phyloP scores from a whole-genome alignment of 1,284 basidiomycete species.

The Cryptococcus depauperatus region DNA sequence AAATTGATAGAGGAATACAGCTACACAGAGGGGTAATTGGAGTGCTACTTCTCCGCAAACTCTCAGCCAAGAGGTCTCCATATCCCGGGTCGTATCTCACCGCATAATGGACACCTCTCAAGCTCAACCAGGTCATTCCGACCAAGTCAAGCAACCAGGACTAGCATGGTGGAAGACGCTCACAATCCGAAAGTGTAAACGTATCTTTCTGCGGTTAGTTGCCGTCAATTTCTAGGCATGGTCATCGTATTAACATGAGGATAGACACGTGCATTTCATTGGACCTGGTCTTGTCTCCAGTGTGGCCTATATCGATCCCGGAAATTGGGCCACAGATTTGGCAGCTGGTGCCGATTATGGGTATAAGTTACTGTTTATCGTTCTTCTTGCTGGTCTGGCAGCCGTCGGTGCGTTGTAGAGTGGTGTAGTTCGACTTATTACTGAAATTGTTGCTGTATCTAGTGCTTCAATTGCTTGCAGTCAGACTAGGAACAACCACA shows the following conservation, averaged over 20 bases:
- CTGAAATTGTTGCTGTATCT: background rate
- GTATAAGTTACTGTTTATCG: slow-evolving; percentile 77
- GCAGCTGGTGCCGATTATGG: slow-evolving; percentile 60
- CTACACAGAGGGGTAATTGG: too few species aligned
- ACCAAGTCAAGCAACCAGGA: background rate
- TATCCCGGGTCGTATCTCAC: too few species aligned
- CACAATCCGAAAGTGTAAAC: slow-evolving; percentile 3
- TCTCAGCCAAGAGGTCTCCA: too few species aligned
- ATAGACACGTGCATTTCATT: slow-evolving; percentile 42
- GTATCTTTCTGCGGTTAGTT: slow-evolving; percentile 7
- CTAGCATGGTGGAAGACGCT: background rate
- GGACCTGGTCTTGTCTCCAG: slow-evolving; percentile 45
- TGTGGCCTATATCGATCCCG: slow-evolving; percentile 45
- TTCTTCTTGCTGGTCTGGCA: slow-evolving; percentile 73
- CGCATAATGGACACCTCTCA: too few species aligned
- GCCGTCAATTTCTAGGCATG: slow-evolving; percentile 1
- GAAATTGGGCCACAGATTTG: slow-evolving; percentile 36
- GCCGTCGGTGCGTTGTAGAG: slow-evolving; percentile 47
- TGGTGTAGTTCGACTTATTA: too few species aligned
- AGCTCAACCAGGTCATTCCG: too few species aligned
- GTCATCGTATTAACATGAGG: background rate
- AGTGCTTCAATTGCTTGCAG: slow-evolving; percentile 41
- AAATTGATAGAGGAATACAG: too few species aligned
- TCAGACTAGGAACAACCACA: slow-evolving; percentile 51
- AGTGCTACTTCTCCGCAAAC: too few species aligned